A percentile compares a stretch with the other conserved stretches of the same genome.
phyloP scores from a whole-genome alignment of 257 asterid species.

The Galeopsis tetrahit region DNA sequence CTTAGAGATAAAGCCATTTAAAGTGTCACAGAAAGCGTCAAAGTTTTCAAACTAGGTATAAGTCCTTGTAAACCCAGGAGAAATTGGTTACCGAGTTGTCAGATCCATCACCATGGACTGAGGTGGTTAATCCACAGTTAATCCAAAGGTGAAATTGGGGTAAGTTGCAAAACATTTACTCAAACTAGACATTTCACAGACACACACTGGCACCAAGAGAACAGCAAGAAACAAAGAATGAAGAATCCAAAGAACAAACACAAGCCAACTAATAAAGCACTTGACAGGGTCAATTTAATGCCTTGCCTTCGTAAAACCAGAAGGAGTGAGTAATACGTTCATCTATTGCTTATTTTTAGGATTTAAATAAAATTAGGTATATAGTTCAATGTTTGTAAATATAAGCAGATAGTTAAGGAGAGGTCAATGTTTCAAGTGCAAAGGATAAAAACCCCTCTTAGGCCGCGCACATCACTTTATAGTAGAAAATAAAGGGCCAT shows the following conservation, averaged over 20 bases:
- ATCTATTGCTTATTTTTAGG: conserved; percentile 9
- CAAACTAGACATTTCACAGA: neutral
- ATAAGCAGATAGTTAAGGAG: neutral
- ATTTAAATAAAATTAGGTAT: neutral
- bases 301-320: neutral
- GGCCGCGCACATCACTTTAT: neutral
- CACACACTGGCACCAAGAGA: neutral
- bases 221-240: neutral
- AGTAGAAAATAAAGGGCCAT: neutral
- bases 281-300: neutral
- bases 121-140: neutral
- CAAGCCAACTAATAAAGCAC: neutral
- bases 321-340: neutral
- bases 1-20: conserved; percentile 7
- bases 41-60: neutral
- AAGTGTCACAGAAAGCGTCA: conserved; percentile 2
- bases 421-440: neutral
- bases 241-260: neutral
- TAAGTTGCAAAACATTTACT: neutral
- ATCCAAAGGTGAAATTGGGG: neutral
- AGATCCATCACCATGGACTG: neutral
- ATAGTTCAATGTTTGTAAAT: too few relatives aligned
- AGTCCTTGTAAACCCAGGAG: conserved; percentile 2
- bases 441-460: neutral
- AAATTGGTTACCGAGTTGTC: neutral